These are phyloP conservation scores for Penicillium cosmopolitanum DNA, from an alignment of 495 filamentous ascomycete genomes.

Conservation along the genomic window DNA sequence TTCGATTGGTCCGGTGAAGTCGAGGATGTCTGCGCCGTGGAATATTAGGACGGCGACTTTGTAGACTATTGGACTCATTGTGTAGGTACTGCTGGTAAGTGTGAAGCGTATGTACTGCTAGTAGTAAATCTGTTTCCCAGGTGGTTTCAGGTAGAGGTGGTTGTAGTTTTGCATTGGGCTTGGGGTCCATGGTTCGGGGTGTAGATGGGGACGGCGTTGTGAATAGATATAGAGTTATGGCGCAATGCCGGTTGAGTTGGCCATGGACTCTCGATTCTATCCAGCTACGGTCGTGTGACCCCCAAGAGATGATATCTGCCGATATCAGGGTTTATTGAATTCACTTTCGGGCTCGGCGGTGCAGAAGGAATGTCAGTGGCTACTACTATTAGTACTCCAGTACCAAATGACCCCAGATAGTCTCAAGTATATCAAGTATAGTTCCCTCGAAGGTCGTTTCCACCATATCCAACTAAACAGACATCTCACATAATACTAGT, in stretches of 20 bases:
- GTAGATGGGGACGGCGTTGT: not conserved
- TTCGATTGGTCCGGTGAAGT: conserved; percentile 67
- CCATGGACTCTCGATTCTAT: not conserved
- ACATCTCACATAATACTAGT: too few species aligned
- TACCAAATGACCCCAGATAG: not conserved
- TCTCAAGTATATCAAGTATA: not conserved
- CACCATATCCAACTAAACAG: too few species aligned
- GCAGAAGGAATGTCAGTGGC: too few species aligned
- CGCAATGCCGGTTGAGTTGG: not conserved
- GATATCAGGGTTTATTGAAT: not conserved
- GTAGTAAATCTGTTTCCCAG: too few species aligned
- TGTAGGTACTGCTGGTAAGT: not conserved
- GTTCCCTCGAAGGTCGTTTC: too few species aligned
- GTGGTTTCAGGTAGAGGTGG: not conserved
- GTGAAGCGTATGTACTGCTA: too few species aligned
- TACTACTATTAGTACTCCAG: too few species aligned
- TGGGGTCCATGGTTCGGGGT: not conserved
- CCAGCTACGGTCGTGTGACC: conserved; percentile 1
- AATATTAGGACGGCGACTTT: conserved; percentile 42
- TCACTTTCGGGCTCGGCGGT: not conserved
- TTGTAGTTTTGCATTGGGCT: not conserved
- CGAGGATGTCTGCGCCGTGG: conserved; percentile 53
- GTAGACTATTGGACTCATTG: conserved; percentile 8
- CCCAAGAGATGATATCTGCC: not conserved
- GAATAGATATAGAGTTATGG: conserved; percentile 2